Evolutionary conservation across 345 rosid genomes (phyloP).

Genomic region (Pelargonium nanum): DNA sequence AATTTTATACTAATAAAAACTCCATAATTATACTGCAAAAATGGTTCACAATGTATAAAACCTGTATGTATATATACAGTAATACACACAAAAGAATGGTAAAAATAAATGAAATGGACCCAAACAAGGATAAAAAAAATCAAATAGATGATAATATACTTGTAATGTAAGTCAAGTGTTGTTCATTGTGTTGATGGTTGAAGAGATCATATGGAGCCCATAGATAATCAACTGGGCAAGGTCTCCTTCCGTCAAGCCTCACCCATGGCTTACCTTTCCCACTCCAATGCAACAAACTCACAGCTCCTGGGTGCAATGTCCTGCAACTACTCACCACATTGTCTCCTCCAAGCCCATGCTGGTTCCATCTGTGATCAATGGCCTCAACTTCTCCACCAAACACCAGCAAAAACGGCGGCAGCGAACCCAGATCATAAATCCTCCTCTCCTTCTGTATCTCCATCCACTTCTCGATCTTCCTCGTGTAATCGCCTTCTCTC

Average conservation of each 20-base stretch:
- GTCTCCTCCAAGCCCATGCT: constrained; percentile 79
- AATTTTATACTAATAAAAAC: too few relatives aligned
- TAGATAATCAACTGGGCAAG: constrained; percentile 51
- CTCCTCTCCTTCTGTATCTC: constrained; percentile 49
- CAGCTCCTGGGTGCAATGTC: constrained; percentile 53
- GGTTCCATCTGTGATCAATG: constrained; percentile 65
- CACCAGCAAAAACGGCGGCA: constrained; percentile 64
- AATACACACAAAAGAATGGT: too few relatives aligned
- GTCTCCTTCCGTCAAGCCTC: constrained; percentile 39
- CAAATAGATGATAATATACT: too few relatives aligned
- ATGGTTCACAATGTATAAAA: too few relatives aligned
- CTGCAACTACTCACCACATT: constrained; percentile 54
- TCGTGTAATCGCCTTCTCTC: constrained; percentile 47
- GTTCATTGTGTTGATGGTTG: too few relatives aligned
- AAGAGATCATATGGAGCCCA: constrained; percentile 69
- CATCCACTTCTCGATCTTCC: constrained; percentile 61
- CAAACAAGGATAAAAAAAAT: too few relatives aligned
- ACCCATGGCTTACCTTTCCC: constrained; percentile 80
- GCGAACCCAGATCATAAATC: constrained; percentile 70
- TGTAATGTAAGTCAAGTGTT: too few relatives aligned
- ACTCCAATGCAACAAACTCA: constrained; percentile 73
- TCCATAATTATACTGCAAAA: too few relatives aligned
- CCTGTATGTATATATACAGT: too few relatives aligned
- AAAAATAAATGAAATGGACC: too few relatives aligned
- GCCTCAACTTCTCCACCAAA: constrained; percentile 53